Conservation (phyloP, 2,329 filamentous ascomycete genomes). For the Aspergillus sojae region DNA sequence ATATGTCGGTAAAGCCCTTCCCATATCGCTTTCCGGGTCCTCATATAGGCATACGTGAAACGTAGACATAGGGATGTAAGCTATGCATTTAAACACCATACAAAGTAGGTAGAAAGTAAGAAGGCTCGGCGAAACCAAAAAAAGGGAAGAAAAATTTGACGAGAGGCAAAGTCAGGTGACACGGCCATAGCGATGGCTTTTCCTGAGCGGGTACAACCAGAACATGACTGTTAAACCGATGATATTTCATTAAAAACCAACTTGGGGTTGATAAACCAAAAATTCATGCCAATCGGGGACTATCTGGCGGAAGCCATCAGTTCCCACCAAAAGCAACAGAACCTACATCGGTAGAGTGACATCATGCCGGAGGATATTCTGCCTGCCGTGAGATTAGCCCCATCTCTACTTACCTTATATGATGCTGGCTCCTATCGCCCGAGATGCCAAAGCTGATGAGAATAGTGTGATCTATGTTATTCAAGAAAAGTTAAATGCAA, state of each 20-base stretch:
- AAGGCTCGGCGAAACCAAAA: background rate
- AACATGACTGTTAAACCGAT: background rate
- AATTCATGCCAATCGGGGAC: background rate
- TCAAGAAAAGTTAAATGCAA: conserved; percentile 33
- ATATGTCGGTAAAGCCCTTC: background rate
- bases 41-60: no score
- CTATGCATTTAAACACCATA: background rate
- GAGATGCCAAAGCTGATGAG: background rate
- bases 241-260: background rate
- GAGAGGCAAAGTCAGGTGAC: background rate
- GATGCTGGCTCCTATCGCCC: background rate
- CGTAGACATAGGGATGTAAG: background rate
- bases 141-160: background rate
- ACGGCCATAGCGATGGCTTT: background rate
- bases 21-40: no score
- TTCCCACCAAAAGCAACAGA: background rate
- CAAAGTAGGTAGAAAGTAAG: background rate
- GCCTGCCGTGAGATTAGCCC: conserved; percentile 21
- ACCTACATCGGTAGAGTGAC: background rate
- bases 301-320: background rate
- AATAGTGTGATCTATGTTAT: conserved; percentile 30
- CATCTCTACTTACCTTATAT: background rate
- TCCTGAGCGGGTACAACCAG: background rate
- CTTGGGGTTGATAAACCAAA: background rate
- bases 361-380: conserved; percentile 6